Evolutionary conservation across 805 yeast species (phyloP), one percentile per base, ranked within the genome.

Genomic region (Lipomyces lipofer): DNA sequence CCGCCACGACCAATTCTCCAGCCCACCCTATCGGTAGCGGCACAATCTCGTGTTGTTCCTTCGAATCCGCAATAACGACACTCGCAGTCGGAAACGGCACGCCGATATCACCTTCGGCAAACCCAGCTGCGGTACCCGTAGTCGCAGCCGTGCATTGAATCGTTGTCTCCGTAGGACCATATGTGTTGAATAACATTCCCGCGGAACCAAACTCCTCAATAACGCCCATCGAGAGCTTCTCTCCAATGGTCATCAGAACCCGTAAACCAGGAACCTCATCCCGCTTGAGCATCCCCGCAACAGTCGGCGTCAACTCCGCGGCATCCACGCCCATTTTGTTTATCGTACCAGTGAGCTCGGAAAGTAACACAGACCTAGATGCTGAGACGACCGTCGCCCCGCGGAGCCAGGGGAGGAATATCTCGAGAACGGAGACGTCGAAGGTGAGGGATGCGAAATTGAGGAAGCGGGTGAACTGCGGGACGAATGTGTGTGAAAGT

Each of bases 1-100:
- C 70, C 9, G 61, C 43, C n/a, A 67, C 55, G 3, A 62, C 64
- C 3, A 67, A 49, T 45, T 67, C 67, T 7, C 70, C 70, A 7
- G 59, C 56, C 38, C 58, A 54, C 4, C 67, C 68, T 10, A 54
- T 46, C 8, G 70, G 69, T 17, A 64, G 43, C 2, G 54, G 56
- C 3, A 29, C 36, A 15, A 60, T 44, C 3, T 24, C 17, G 21
- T 43, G 17, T 22, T 46, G 48, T 6, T 24, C 21, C n/a, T 15
- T 28, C 2, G 49, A 8, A 15, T 56, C 56, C 1, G 49, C 53
- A 29, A 64, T 47, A 4, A 62, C 25, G 9, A 54, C 47, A 12
- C 53, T 49, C 0, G 59, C 21, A 1, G 64, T 45, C 3, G 54
- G 28, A 19, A 62, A 52, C 9, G 63, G 62, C n/a, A 39, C 40